A percentile compares a stretch with the other conserved stretches of the same genome.
Conservation (phyloP, 2,329 filamentous ascomycete species). For the Xenoacremonium recifei region DNA sequence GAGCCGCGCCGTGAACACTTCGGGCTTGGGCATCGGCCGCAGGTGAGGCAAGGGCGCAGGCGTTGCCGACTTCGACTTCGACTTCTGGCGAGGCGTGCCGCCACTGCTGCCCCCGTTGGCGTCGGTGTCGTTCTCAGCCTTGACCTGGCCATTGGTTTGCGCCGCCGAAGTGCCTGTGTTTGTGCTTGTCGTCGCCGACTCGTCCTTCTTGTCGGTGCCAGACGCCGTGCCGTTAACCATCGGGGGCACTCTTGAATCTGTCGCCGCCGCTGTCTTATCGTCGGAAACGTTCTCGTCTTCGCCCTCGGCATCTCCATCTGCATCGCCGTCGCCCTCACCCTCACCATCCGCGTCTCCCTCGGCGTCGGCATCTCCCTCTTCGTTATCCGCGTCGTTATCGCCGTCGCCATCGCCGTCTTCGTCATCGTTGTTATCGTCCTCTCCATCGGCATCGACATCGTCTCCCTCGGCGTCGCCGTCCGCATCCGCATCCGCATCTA, state of each 20-base stretch:
- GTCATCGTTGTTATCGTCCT: conserved; percentile 37
- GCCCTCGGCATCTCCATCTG: conserved; percentile 38
- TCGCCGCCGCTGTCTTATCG: conserved; percentile 28
- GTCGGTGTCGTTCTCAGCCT: conserved; percentile 6
- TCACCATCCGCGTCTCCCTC: conserved; percentile 38
- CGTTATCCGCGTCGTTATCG: conserved; percentile 36
- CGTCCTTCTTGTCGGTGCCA: neutral
- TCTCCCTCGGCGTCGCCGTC: conserved; percentile 34
- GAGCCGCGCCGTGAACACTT: conserved; percentile 73
- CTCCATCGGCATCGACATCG: conserved; percentile 29
- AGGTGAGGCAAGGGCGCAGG: conserved; percentile 21
- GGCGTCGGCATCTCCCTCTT: conserved; percentile 16
- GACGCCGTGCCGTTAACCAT: no score
- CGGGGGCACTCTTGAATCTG: neutral
- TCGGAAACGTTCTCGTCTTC: conserved; percentile 43
- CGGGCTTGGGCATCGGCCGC: conserved; percentile 64
- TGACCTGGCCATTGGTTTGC: neutral
- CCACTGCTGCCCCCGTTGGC: conserved; percentile 35
- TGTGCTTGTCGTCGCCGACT: neutral
- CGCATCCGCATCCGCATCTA: conserved; percentile 38
- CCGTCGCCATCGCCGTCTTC: conserved; percentile 35
- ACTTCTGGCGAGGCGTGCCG: conserved; percentile 21
- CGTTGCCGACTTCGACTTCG: conserved; percentile 26
- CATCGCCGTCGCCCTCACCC: conserved; percentile 33
- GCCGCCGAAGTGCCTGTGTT: neutral